Evolutionary conservation across 2,329 filamentous ascomycete genomes (phyloP), one percentile per base, ranked within the genome.

Genomic region (Botryosphaeria dothidea): DNA sequence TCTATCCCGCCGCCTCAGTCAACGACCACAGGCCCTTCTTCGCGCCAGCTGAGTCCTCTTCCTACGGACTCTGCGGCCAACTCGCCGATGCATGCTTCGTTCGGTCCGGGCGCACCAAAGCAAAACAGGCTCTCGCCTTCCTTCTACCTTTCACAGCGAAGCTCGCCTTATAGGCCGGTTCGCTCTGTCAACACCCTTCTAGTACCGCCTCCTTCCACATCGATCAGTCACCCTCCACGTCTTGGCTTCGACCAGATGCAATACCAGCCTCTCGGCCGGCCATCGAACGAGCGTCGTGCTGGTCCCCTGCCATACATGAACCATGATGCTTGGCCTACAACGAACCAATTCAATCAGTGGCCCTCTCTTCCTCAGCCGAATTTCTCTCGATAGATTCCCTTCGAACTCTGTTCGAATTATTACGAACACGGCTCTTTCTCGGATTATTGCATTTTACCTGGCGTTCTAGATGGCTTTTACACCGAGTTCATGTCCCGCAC

Each of bases 111-210:
- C 11, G 80, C 84, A 11, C 85, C 88, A 61, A 86, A 88, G 8
- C 89, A 90, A 5, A 86, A 88, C 49, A 90, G 91, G 34, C 86
- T 95, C 68, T 98, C 95, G 34, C 94, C 94, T 0, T 93, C 91
- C 11, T 87, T 92, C 72, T 96, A 96, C 78, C 83, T 97, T 41
- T 90, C 92, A 72, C 92, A 97, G 75, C 87, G 95, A 65, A 89
- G 91, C 68, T 98, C 94, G 64, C 95, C 95, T 3, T 98, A 98
- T 78, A 91, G 92, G 68, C 94, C 94, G 1, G 90, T 97, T 43
- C 90, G 93, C 62, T 87, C 92, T 67, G 92, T 97, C 66, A 93
- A 95, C 70, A 96, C 92, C 0, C 85, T 98, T n/a, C 83, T 97
- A 31, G 92, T 95, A 66, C 93, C 93, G 34, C 92, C 93, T 6